Evolutionary conservation across 2,329 filamentous ascomycete species (phyloP), one percentile per base, ranked within the genome.

Genomic region (Dothideomycetes sp.): DNA sequence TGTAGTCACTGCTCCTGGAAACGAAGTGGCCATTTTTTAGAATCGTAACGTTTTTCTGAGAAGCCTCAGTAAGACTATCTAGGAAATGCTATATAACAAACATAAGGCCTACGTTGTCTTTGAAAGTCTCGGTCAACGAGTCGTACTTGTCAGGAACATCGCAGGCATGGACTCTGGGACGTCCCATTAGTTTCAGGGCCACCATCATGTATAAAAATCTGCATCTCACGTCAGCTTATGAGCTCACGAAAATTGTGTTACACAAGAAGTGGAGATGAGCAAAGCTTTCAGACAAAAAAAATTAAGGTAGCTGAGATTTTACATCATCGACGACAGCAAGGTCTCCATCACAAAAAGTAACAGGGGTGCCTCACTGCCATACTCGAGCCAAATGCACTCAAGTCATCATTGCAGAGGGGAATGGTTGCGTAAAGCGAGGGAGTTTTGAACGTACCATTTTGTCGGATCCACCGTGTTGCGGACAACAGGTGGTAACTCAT

Each of bases 301-400:
- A 71, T 61, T 79, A 82, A 95, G 89, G 89, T 96, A 96, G 89
- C 89, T 85, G 81, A 91, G 84, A 79, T 71, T 78, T 94, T 82
- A 93, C 89, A 95, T 95, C 89, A 95, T 77, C 75, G 89, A 94
- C 81, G 76, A 74, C 70, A 68, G 68, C 68, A 50, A 41, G 48
- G 50, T 51, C 55, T 52, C 47, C 50, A 37, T 45, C 47, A 71
- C 81, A 85, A 89, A 75, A 81, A 94, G 81, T 70, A 65, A 68
- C 65, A 70, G 70, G 69, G 69, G 64, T 64, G 55, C 63, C 68
- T 65, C 68, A 71, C 68, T 65, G 70, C 78, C 77, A 87, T 94
- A 74, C 89, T 96, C 89, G 86, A 96, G 89, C 89, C 89, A 96
- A 96, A 96, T 96, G 89, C 89, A 88, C 89, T 96, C 89, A 89